Conservation (phyloP, 1,284 basidiomycete species). For the Sparassis latifolia region DNA sequence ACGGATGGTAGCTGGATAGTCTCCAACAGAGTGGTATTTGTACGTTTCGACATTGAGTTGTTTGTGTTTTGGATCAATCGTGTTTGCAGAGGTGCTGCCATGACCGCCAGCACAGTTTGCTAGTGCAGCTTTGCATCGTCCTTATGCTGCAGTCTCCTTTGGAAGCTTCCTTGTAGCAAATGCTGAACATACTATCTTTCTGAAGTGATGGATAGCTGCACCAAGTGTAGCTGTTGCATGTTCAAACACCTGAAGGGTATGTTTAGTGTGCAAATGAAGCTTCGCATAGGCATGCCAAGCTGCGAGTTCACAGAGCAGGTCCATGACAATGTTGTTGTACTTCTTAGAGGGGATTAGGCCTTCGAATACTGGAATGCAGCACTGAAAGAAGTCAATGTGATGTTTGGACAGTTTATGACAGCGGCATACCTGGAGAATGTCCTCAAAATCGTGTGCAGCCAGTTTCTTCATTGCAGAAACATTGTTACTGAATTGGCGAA, state of each 20-base stretch:
- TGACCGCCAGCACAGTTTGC: not conserved
- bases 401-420: not conserved
- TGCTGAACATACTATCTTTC: slow-evolving; percentile 12
- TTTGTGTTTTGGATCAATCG: not conserved
- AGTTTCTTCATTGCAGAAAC: slow-evolving; percentile 21
- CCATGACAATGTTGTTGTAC: slow-evolving; percentile 15
- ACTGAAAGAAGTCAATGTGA: slow-evolving; percentile 10
- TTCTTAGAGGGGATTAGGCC: slow-evolving; percentile 14
- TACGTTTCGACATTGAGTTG: slow-evolving; percentile 20
- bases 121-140: slow-evolving; percentile 7
- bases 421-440: slow-evolving; percentile 19
- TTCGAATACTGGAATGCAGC: slow-evolving; percentile 23
- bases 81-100: not conserved
- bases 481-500: slow-evolving; percentile 18
- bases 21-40: slow-evolving; percentile 27
- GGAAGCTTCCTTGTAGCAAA: slow-evolving; percentile 16
- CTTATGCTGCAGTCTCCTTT: slow-evolving; percentile 15
- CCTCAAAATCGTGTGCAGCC: slow-evolving; percentile 24
- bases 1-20: slow-evolving; percentile 25
- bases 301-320: slow-evolving; percentile 19
- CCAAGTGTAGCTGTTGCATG: slow-evolving; percentile 14
- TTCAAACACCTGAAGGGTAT: slow-evolving; percentile 13
- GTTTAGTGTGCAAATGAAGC: slow-evolving; percentile 22
- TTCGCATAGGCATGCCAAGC: slow-evolving; percentile 27
- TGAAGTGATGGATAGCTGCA: slow-evolving; percentile 13